Evolutionary conservation across 805 yeast species (phyloP).

Genomic region (Candida suzukii): DNA sequence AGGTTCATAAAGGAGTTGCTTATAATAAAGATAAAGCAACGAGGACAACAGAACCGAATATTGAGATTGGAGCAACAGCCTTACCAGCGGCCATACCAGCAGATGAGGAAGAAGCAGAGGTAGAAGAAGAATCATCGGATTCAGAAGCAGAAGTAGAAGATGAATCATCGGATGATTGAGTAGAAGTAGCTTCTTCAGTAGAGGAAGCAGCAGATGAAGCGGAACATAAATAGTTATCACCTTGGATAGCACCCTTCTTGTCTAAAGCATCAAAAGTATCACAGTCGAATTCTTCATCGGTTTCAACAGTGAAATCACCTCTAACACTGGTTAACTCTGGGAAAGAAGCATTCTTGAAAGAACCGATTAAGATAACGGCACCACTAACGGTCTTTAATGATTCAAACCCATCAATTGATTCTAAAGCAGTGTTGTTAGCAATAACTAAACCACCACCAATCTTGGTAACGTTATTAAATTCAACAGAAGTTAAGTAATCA

Average conservation of each 20-base stretch:
- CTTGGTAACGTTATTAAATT: constrained; percentile 60
- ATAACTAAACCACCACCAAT: constrained; percentile 93
- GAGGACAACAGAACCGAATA: constrained; percentile 44
- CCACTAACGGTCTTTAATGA: constrained; percentile 73
- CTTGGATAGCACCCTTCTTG: constrained; percentile 78
- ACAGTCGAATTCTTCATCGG: constrained; percentile 78
- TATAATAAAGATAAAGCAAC: constrained; percentile 45
- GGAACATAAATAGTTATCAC: constrained; percentile 76
- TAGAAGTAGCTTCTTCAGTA: constrained; percentile 22
- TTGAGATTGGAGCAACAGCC: constrained; percentile 27
- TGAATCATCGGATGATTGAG: constrained; percentile 17
- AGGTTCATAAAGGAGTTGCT: constrained; percentile 10
- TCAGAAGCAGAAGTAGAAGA: constrained; percentile 17
- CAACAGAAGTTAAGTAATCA: constrained; percentile 59
- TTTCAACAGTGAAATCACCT: constrained; percentile 86
- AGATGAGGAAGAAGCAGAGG: constrained; percentile 26
- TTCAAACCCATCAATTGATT: constrained; percentile 65
- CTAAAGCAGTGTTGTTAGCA: constrained; percentile 75
- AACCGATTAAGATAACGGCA: constrained; percentile 77
- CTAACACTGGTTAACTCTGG: constrained; percentile 67
- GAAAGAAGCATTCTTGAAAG: constrained; percentile 73
- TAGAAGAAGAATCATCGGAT: constrained; percentile 18
- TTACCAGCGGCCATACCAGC: constrained; percentile 25
- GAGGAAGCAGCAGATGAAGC: constrained; percentile 49
- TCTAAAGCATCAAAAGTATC: constrained; percentile 62